phyloP scores from a whole-genome alignment of 768 basidiomycete species.

The Macrocybe gigantea region DNA sequence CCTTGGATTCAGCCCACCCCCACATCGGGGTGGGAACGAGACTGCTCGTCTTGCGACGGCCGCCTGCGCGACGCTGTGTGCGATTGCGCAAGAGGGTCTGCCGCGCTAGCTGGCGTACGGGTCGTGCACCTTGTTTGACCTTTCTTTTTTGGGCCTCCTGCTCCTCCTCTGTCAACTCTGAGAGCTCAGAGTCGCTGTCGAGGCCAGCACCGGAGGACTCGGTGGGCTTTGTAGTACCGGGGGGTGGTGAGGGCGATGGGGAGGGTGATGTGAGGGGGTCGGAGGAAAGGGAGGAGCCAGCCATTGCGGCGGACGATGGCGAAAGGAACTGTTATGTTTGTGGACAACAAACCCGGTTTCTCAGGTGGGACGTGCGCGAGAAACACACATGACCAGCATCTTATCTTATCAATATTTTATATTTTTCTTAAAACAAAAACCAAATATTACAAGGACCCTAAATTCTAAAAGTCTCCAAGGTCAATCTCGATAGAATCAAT shows the following conservation, averaged over 20 bases:
- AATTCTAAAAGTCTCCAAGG: slow-evolving; percentile 65
- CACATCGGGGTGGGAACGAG: slow-evolving; percentile 80
- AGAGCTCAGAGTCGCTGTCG: slow-evolving; percentile 71
- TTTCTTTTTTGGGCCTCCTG: slow-evolving; percentile 41
- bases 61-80: slow-evolving; percentile 8
- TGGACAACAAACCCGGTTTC: slow-evolving; percentile 20
- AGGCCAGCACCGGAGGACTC: slow-evolving; percentile 32
- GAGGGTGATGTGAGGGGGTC: slow-evolving; percentile 66
- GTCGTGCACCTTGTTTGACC: slow-evolving; percentile 6
- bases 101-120: too few species aligned
- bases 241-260: slow-evolving; percentile 40
- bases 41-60: slow-evolving; percentile 33
- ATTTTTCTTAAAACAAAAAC: too few species aligned
- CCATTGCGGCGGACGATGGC: slow-evolving; percentile 32
- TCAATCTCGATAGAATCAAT: slow-evolving; percentile 71
- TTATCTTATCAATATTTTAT: too few species aligned
- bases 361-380: slow-evolving; percentile 21
- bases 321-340: slow-evolving; percentile 11
- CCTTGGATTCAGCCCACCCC: slow-evolving; percentile 69
- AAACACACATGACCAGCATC: slow-evolving; percentile 15
- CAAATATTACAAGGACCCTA: too few species aligned
- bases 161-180: slow-evolving; percentile 81
- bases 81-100: too few species aligned
- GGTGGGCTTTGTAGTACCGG: slow-evolving; percentile 13
- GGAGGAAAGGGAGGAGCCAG: slow-evolving; percentile 57